Percentiles rank a stretch among this genome's conserved stretches.
Evolutionary conservation across 805 yeast species (phyloP).

Genomic region (Kodamaea jinghongensis): DNA sequence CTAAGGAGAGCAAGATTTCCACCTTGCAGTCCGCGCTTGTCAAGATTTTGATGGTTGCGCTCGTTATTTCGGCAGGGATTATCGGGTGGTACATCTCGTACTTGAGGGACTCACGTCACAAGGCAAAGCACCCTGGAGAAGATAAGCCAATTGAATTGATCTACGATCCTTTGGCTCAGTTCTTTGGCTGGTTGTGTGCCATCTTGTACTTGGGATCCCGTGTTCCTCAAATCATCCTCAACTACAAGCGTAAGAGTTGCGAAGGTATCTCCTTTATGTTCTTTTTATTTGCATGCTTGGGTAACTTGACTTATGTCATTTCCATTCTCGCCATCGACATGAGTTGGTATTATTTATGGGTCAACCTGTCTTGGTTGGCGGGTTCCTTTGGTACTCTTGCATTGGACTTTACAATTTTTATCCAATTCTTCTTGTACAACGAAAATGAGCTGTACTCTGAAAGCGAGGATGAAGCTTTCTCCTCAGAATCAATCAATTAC

Average conservation of each 20-base stretch:
- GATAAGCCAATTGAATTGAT: constrained; percentile 46
- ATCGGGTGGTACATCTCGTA: constrained; percentile 83
- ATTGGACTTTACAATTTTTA: constrained; percentile 79
- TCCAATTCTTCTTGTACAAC: constrained; percentile 80
- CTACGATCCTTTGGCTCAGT: constrained; percentile 77
- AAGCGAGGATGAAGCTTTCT: constrained; percentile 12
- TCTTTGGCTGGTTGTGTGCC: constrained; percentile 83
- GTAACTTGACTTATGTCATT: constrained; percentile 86
- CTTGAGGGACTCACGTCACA: constrained; percentile 39
- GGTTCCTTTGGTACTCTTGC: constrained; percentile 87
- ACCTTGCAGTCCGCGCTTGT: constrained; percentile 20
- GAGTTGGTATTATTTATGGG: constrained; percentile 64
- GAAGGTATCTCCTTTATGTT: constrained; percentile 94
- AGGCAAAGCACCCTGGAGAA: constrained; percentile 27
- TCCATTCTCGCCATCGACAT: constrained; percentile 77
- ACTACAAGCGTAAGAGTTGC: constrained; percentile 83
- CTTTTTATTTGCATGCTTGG: constrained; percentile 91
- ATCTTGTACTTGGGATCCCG: constrained; percentile 79
- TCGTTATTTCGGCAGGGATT: constrained; percentile 75
- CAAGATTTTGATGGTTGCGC: constrained; percentile 52
- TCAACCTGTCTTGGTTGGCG: constrained; percentile 89
- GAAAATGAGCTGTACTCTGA: constrained; percentile 30
- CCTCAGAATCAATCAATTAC: constrained; percentile 5
- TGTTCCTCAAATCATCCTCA: constrained; percentile 85
- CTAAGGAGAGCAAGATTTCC: constrained; percentile 14